Evolutionary conservation across 192 early-diverging fungal genomes (phyloP), one percentile per base, ranked within the genome.

Genomic region (Chytriomyces hyalinus): DNA sequence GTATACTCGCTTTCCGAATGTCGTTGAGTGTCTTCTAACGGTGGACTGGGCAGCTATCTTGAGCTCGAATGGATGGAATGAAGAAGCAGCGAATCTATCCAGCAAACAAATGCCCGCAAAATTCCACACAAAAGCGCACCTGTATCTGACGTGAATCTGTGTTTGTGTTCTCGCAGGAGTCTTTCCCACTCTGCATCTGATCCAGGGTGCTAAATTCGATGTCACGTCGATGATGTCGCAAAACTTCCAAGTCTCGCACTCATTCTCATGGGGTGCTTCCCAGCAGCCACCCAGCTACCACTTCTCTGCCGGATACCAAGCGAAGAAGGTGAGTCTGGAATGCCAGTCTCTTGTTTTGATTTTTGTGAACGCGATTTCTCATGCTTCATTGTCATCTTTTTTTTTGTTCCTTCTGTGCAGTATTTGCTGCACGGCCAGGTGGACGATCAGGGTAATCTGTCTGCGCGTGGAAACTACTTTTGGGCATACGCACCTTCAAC

Each of bases 171-270:
- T 48, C 50, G n/a, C 69, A 95, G 91, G 83, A 65, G 90, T 92
- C 22, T 92, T 97, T 83, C 85, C 93, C 78, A 92, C 95, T 22
- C 92, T 94, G 83, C 92, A 92, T 83, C 82, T 94, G 76, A 94
- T 98, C 80, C 96, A 99, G 71, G 98, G 98, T 73, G 97, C 92
- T 6, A 94, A 95, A 72, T 94, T 95, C 65, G 95, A 98, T 74
- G 87, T 98, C 73, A 90, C 93, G 28, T 97, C 96, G 78, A 89
- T 95, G n/a, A 84, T 97, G 80, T 95, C 94, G 70, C 93, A 87
- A 61, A 95, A 95, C 87, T 98, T 99, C 87, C 95, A 97, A 76
- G 93, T 96, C 51, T 90, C 93, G 44, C 98, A 99, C 88, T 90
- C 92, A 50, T 93, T 98, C 82, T 86, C 91, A 48, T 92, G 97